Percentiles rank a stretch among this genome's conserved stretches.
phyloP scores from a whole-genome alignment of 768 basidiomycete genomes.

The Amanita fuliginea region DNA sequence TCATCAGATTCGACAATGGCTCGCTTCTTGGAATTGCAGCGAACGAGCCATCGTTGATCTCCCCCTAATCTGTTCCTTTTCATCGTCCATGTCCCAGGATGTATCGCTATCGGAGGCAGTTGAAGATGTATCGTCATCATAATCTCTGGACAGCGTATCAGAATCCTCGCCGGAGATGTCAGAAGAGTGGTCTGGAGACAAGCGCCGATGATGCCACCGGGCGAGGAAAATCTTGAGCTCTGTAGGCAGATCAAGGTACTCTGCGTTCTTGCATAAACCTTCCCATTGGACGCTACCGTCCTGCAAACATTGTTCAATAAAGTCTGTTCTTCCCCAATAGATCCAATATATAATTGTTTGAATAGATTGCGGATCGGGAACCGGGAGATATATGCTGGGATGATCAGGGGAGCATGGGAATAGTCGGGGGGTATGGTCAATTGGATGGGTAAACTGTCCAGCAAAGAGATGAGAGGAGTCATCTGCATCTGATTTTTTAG shows the following conservation, averaged over 20 bases:
- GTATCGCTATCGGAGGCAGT: conserved; percentile 29
- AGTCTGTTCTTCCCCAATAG: conserved; percentile 63
- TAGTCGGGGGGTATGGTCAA: conserved; percentile 50
- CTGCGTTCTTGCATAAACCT: conserved; percentile 79
- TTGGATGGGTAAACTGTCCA: conserved; percentile 30
- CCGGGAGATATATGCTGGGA: conserved; percentile 61
- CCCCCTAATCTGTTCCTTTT: conserved; percentile 28
- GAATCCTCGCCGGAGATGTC: conserved; percentile 2
- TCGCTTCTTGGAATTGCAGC: conserved; percentile 10
- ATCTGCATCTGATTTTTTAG: conserved; percentile 17
- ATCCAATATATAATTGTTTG: conserved; percentile 69
- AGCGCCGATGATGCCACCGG: conserved; percentile 63
- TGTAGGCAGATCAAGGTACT: conserved; percentile 69
- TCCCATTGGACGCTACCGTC: conserved; percentile 68
- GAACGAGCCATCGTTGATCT: conserved; percentile 29
- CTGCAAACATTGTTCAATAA: conserved; percentile 59
- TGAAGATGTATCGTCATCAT: conserved; percentile 22
- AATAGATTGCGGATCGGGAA: conserved; percentile 66
- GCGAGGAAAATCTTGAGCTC: conserved; percentile 73
- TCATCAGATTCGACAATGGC: not conserved
- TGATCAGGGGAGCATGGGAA: conserved; percentile 57
- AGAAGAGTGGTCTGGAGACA: conserved; percentile 17
- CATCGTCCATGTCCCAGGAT: conserved; percentile 20
- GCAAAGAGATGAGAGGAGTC: conserved; percentile 13
- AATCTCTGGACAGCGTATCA: conserved; percentile 20